A percentile compares a stretch with the other conserved stretches of the same genome.
phyloP scores from a whole-genome alignment of 2,329 filamentous ascomycete genomes.

The Aureobasidium zeae region DNA sequence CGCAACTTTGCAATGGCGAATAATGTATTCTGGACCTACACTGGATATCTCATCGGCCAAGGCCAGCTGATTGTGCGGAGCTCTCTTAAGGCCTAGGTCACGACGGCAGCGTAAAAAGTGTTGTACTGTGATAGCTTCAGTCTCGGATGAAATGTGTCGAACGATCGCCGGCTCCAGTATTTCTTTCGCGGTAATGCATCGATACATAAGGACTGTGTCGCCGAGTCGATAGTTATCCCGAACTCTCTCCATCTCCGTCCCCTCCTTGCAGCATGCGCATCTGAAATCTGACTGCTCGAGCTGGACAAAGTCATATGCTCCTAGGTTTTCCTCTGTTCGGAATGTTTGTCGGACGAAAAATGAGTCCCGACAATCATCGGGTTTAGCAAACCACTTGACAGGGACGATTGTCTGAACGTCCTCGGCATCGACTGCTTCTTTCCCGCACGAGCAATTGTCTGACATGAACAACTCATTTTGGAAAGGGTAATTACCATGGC shows the following conservation, averaged over 20 bases:
- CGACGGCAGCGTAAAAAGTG: slow-evolving; percentile 42
- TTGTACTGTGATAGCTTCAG: slow-evolving; percentile 38
- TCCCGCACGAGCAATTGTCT: slow-evolving; percentile 62
- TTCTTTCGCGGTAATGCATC: slow-evolving; percentile 21
- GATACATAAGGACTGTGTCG: slow-evolving; percentile 50
- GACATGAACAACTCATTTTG: slow-evolving; percentile 67
- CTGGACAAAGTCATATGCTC: slow-evolving; percentile 49
- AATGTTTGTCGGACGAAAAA: slow-evolving; percentile 67
- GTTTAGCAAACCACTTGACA: slow-evolving; percentile 47
- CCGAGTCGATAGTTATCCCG: slow-evolving; percentile 38
- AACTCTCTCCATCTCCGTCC: slow-evolving; percentile 19
- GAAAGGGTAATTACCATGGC: slow-evolving; percentile 57
- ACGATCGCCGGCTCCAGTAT: slow-evolving; percentile 55
- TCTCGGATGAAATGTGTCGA: slow-evolving; percentile 28
- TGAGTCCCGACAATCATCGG: slow-evolving; percentile 35
- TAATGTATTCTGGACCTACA: slow-evolving; percentile 36
- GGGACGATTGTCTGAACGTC: slow-evolving; percentile 50
- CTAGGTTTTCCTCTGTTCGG: slow-evolving; percentile 39
- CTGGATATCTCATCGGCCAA: slow-evolving; percentile 42
- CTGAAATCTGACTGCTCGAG: slow-evolving; percentile 46
- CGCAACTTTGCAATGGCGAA: slow-evolving; percentile 51
- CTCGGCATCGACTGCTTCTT: slow-evolving; percentile 42
- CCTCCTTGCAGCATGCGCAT: slow-evolving; percentile 38
- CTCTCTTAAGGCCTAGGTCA: slow-evolving; percentile 24
- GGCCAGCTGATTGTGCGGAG: slow-evolving; percentile 49